Evolutionary conservation across 2,329 filamentous ascomycete species (phyloP).

Genomic region (Colletotrichum sansevieriae): DNA sequence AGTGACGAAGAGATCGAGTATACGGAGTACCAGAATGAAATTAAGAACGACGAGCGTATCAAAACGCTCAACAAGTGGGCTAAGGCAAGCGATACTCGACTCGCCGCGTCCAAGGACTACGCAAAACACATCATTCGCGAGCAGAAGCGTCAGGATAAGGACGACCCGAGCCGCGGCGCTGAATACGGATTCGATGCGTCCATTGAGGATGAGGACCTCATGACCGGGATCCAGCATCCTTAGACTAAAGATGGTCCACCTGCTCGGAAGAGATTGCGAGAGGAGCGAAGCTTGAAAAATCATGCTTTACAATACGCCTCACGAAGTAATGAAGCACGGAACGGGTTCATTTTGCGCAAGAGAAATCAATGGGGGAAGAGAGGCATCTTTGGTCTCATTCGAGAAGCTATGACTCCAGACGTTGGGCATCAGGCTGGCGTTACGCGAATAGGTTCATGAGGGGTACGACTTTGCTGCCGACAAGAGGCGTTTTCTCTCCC

Average conservation of each 20-base stretch:
- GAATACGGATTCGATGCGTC: constrained; percentile 59
- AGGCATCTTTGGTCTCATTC: constrained; percentile 11
- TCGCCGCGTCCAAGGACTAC: constrained; percentile 70
- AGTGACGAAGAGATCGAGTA: constrained; percentile 61
- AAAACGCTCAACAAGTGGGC: constrained; percentile 61
- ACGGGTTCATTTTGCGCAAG: not conserved
- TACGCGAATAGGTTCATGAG: constrained; percentile 34
- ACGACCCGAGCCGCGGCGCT: constrained; percentile 49
- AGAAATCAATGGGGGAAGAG: not conserved
- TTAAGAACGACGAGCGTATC: constrained; percentile 60
- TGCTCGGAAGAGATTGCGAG: not conserved
- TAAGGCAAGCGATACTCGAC: constrained; percentile 64
- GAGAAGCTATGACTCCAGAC: constrained; percentile 4
- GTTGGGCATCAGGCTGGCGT: constrained; percentile 38
- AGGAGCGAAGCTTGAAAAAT: not conserved
- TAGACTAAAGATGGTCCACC: constrained; percentile 7
- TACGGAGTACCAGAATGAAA: constrained; percentile 61
- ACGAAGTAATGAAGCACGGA: constrained; percentile 34
- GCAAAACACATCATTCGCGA: constrained; percentile 62
- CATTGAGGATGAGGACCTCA: constrained; percentile 72
- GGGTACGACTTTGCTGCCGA: constrained; percentile 19
- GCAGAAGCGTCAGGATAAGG: constrained; percentile 61
- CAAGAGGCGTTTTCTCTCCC: constrained; percentile 22
- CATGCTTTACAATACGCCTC: constrained; percentile 1
- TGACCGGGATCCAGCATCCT: constrained; percentile 59